Percentiles rank a stretch among this genome's conserved stretches.
Conservation (phyloP, 2,329 filamentous ascomycete genomes). For the Parafenestella ontariensis region DNA sequence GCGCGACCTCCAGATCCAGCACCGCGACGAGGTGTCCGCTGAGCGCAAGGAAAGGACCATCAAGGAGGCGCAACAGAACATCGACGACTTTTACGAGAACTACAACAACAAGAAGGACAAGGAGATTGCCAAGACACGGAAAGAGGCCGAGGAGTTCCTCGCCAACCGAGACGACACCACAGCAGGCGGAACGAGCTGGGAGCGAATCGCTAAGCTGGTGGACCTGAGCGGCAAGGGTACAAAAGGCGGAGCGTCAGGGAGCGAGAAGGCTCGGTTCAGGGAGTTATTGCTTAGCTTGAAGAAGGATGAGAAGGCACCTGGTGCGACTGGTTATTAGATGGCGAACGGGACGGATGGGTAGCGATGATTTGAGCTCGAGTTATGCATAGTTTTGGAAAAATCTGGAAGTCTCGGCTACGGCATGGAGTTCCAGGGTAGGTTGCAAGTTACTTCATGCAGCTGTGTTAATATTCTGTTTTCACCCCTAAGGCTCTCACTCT, state of each 20-base stretch:
- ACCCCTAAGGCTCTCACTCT: neutral
- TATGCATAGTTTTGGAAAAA: conserved; percentile 20
- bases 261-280: conserved; percentile 95
- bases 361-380: conserved; percentile 15
- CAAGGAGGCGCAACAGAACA: conserved; percentile 88
- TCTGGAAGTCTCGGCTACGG: conserved; percentile 16
- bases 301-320: conserved; percentile 89
- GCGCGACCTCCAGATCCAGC: conserved; percentile 80
- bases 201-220: conserved; percentile 96
- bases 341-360: conserved; percentile 7
- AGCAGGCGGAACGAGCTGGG: conserved; percentile 96
- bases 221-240: conserved; percentile 93
- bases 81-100: conserved; percentile 99
- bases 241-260: conserved; percentile 85
- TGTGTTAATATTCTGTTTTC: conserved; percentile 25
- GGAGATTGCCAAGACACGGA: conserved; percentile 82
- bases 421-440: conserved; percentile 33
- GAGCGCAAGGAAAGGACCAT: conserved; percentile 85
- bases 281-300: conserved; percentile 85
- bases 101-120: conserved; percentile 99
- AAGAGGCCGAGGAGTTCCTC: conserved; percentile 93
- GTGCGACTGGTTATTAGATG: conserved; percentile 56
- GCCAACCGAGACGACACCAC: conserved; percentile 89
- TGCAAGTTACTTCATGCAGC: conserved; percentile 27
- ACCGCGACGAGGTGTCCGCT: conserved; percentile 83